These are phyloP conservation scores for Chytriomyces hyalinus DNA, from an alignment of 192 early-diverging fungal species.

Conservation along the genomic window DNA sequence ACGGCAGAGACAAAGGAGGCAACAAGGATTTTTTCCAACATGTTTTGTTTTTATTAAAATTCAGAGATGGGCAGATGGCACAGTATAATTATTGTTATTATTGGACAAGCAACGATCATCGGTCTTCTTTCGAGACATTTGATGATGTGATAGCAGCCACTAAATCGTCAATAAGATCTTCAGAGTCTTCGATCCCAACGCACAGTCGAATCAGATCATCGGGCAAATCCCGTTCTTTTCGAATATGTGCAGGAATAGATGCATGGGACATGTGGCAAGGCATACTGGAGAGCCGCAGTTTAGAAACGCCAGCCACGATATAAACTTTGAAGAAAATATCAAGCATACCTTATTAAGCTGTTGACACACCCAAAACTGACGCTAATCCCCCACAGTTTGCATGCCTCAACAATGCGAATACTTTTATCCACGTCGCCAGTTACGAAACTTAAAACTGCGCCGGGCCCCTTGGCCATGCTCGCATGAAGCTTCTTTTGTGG, in stretches of 20 bases:
- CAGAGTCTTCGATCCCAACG: slow-evolving; percentile 93
- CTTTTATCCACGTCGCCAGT: slow-evolving; percentile 83
- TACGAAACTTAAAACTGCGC: slow-evolving; percentile 94
- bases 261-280: slow-evolving; percentile 98
- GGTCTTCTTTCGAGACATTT: not conserved
- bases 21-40: too few relatives aligned
- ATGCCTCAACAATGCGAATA: slow-evolving; percentile 81
- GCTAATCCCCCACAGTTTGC: slow-evolving; percentile 87
- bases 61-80: too few relatives aligned
- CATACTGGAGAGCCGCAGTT: slow-evolving; percentile 66
- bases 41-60: too few relatives aligned
- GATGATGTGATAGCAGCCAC: slow-evolving; percentile 63
- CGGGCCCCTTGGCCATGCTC: slow-evolving; percentile 80
- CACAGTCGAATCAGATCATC: slow-evolving; percentile 97
- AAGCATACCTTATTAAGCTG: slow-evolving; percentile 83
- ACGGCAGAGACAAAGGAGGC: not conserved
- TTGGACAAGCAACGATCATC: not conserved
- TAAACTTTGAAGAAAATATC: slow-evolving; percentile 8
- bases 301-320: slow-evolving; percentile 2
- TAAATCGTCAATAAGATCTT: slow-evolving; percentile 90
- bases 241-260: slow-evolving; percentile 88
- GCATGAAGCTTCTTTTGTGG: slow-evolving; percentile 84
- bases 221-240: slow-evolving; percentile 85
- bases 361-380: slow-evolving; percentile 99
- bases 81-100: too few relatives aligned